phyloP scores from a whole-genome alignment of 192 early-diverging fungal genomes.

The Backusella morwellensis region DNA sequence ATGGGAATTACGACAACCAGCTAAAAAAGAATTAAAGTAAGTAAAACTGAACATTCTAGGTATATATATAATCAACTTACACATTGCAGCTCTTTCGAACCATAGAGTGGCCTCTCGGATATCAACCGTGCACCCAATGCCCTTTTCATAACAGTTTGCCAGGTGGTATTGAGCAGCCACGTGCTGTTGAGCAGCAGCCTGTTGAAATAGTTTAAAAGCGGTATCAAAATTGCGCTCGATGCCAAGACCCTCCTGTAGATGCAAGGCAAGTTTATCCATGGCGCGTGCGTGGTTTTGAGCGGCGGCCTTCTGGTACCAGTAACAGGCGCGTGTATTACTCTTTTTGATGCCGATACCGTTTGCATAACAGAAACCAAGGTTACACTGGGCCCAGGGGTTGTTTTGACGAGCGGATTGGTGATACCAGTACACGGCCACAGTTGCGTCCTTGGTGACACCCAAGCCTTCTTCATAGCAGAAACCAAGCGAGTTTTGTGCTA shows the following conservation, averaged over 20 bases:
- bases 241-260: slow-evolving; percentile 51
- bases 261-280: slow-evolving; percentile 51
- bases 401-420: slow-evolving; percentile 64
- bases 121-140: slow-evolving; percentile 31
- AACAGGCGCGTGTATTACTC: slow-evolving; percentile 47
- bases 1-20: slow-evolving; percentile 32
- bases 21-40: neutral
- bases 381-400: slow-evolving; percentile 83
- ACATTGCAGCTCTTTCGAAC: slow-evolving; percentile 34
- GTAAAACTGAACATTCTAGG: neutral
- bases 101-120: slow-evolving; percentile 21
- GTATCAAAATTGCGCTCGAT: slow-evolving; percentile 39
- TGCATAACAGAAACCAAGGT: slow-evolving; percentile 74
- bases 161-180: slow-evolving; percentile 46
- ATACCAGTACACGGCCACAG: slow-evolving; percentile 64
- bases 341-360: slow-evolving; percentile 69
- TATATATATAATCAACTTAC: neutral
- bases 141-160: slow-evolving; percentile 52
- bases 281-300: slow-evolving; percentile 55
- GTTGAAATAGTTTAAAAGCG: slow-evolving; percentile 56
- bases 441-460: slow-evolving; percentile 50
- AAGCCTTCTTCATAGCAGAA: slow-evolving; percentile 80
- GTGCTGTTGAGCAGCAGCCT: slow-evolving; percentile 64
- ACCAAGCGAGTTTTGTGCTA: slow-evolving; percentile 64
- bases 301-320: slow-evolving; percentile 59